Base-by-base conservation (phyloP, 2,329 filamentous ascomycete genomes). In the Trichoderma sp. region DNA sequence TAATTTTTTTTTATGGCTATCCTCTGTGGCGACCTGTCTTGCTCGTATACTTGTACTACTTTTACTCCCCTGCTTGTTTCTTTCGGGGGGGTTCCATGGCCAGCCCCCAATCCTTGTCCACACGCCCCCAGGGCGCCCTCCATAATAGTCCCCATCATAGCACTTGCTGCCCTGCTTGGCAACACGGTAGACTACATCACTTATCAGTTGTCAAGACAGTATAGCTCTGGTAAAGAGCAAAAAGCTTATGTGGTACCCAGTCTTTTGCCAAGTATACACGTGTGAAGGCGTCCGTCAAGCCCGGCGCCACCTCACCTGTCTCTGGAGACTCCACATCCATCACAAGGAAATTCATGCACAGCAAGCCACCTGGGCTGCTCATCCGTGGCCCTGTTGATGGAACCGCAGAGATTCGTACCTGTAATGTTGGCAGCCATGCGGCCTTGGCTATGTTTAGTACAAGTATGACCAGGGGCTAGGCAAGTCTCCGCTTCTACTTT, bases 401-500 rank as follows among this genome's bases (percentile, higher is more conserved):
- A 59, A 56, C 64, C 40, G 43, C 40, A 37, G 11, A 58, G 64
- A 52, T 67, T 67, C 59, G 64, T 27, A 59, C 55, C 53, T 43
- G 64, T 21, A 58, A 59, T 67, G 40, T 59, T 67, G 64, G 64
- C 63, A 66, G 63, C 53, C 57, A 21, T 58, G 53, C 33, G 53
- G 60, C n/a, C 63, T 66, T 66, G 53, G 64, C 64, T 59, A 59
- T 37, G 40, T 56, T 59, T 67, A 67, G 64, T 37, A 58, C 35
- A 40, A 59, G 64, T 37, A 58, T 49, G 55, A 52, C 53, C 55
- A 58, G 64, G 64, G 64, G 64, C 64, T 67, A 67, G 24, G 64
- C 64, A 49, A 67, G 58, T 67, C 64, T 67, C 64, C 64, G 64
- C 64, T 67, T 59, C 64, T 40, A 31, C 55, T 59, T n/a, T 67